A percentile compares a stretch with the other conserved stretches of the same genome.
These are phyloP conservation scores for Juglanconis sp. DNA, from an alignment of 2,329 filamentous ascomycete genomes.

Conservation along the genomic window DNA sequence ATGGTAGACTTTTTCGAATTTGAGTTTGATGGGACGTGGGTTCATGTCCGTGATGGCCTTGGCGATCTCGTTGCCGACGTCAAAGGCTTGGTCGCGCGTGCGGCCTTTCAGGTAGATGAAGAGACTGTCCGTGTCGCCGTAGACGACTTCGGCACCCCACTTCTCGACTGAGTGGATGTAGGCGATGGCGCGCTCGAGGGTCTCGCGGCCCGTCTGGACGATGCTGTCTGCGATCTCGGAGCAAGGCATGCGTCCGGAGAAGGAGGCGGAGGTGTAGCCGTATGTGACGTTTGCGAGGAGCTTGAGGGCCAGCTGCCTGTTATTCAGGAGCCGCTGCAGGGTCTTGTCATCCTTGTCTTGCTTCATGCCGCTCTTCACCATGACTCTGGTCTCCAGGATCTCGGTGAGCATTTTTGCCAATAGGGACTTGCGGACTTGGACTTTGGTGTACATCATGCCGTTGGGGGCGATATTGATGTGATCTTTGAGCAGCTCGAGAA, in stretches of 20 bases:
- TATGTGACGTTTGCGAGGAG: constrained; percentile 98
- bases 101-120: constrained; percentile 88
- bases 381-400: constrained; percentile 91
- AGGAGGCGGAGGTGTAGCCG: constrained; percentile 94
- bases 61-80: constrained; percentile 89
- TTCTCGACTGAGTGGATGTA: constrained; percentile 81
- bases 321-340: constrained; percentile 84
- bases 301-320: constrained; percentile 89
- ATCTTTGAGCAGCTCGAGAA: constrained; percentile 76
- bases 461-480: constrained; percentile 92
- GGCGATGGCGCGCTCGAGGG: constrained; percentile 87
- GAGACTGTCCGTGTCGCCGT: constrained; percentile 94
- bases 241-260: constrained; percentile 96
- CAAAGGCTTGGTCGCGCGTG: constrained; percentile 83
- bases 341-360: constrained; percentile 82
- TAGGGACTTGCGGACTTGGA: constrained; percentile 81
- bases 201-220: constrained; percentile 92
- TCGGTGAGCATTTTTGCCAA: constrained; percentile 95
- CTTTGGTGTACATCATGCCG: constrained; percentile 91
- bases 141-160: constrained; percentile 96
- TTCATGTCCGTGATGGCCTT: constrained; percentile 84
- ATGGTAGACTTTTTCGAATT: constrained; percentile 98
- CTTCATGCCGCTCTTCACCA: constrained; percentile 98
- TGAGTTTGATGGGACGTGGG: constrained; percentile 87
- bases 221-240: constrained; percentile 98